Evolutionary conservation across 2,329 filamentous ascomycete genomes (phyloP), one percentile per base, ranked within the genome.

Genomic region (Fusarium annulatum): DNA sequence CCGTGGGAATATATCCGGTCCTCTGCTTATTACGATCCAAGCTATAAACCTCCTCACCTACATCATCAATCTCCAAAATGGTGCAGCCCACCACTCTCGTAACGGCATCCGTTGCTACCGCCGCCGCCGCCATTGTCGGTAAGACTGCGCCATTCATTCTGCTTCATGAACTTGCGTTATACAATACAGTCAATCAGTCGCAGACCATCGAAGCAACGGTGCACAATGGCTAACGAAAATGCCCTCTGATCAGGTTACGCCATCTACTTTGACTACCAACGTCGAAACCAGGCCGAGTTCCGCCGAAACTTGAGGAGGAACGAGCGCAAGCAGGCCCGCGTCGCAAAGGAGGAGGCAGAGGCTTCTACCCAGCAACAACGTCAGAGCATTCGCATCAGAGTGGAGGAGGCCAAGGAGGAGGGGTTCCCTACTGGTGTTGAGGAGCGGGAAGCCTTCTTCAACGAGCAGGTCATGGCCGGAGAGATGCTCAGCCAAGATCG

Each of bases 381-480:
- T 80, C 88, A 93, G 82, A 86, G 88, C 78, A 93, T 99, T 85
- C 92, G 92, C 84, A 84, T 84, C 64, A 91, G 90, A 59, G 93
- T 98, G 55, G 91, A 94, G 78, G 89, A 93, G 78, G 94, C 95
- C 77, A 94, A 95, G 85, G 93, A 93, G 66, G 95, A 97, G 83
- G 96, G 96, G 64, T 98, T 97, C 88, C 96, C 96, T 55, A 88
- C 89, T 48, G 94, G 95, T 79, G 91, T 96, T 41, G 96, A 98
- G 82, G 95, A 97, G 86, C 95, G 94, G 82, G 96, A 99, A 87
- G 90, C 91, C 70, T 99, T 94, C 87, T 99, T 99, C 86, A 97
- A 98, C 90, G 92, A 94, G 82, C 94, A 97, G 85, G 95, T 99
- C 74, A 94, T 95, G 78, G 88, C 91, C 81, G 96, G 96, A 81